phyloP scores from a whole-genome alignment of 306 rosid species.

The Acacia melanoxylon region DNA sequence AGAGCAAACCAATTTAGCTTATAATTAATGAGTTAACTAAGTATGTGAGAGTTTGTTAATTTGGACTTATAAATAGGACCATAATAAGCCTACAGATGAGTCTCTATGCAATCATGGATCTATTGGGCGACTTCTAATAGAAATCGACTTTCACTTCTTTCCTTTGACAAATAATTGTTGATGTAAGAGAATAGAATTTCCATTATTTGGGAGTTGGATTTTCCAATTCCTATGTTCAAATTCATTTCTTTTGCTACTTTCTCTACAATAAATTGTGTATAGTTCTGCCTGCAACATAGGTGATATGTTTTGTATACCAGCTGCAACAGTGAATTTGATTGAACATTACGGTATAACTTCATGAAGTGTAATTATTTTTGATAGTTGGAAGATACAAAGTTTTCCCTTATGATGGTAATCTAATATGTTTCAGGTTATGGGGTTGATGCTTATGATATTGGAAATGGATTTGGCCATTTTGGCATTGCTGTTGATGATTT shows the following conservation, averaged over 20 bases:
- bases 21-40: no score
- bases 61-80: no score
- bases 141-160: neutral
- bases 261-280: neutral
- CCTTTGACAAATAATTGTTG: neutral
- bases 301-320: neutral
- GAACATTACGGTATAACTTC: neutral
- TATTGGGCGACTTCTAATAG: neutral
- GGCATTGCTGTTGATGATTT: slow-evolving; percentile 97
- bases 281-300: neutral
- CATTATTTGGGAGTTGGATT: neutral
- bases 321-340: neutral
- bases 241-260: neutral
- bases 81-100: no score
- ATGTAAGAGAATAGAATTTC: neutral
- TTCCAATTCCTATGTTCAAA: neutral
- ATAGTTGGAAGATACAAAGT: neutral
- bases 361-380: slow-evolving; percentile 29
- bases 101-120: neutral
- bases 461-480: slow-evolving; percentile 87
- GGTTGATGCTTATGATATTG: slow-evolving; percentile 90
- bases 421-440: slow-evolving; percentile 76
- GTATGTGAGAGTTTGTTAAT: no score
- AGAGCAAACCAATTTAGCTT: no score
- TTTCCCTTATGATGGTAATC: slow-evolving; percentile 28